Conservation (phyloP, 1,139 yeast species). For the Trichomonascaceae sp. region DNA sequence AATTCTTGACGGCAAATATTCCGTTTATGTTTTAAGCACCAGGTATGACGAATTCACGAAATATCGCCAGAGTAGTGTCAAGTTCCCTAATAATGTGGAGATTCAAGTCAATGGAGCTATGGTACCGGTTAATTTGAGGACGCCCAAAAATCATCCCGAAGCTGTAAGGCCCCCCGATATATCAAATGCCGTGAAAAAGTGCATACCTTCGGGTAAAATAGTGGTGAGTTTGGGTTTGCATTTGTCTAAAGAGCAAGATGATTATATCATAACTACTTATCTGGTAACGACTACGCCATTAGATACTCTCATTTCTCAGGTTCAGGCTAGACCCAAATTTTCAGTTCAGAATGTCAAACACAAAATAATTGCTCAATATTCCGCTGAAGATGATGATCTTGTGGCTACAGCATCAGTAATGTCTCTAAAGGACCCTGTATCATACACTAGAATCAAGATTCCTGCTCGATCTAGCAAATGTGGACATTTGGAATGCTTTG, state of each 20-base stretch:
- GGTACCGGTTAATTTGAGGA: conserved; percentile 1
- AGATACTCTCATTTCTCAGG: conserved; percentile 24
- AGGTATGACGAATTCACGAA: conserved; percentile 10
- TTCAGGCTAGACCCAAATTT: conserved; percentile 27
- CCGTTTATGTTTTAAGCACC: conserved; percentile 22
- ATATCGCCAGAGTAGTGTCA: conserved; percentile 15
- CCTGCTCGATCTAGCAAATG: conserved; percentile 38
- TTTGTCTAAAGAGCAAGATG: conserved; percentile 16
- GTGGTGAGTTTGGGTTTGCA: conserved; percentile 23
- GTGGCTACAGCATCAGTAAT: conserved; percentile 32
- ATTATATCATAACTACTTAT: conserved; percentile 28
- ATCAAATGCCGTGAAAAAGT: not conserved
- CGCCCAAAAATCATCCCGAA: conserved; percentile 6
- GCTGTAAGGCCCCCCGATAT: conserved; percentile 7
- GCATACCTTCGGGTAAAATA: not conserved
- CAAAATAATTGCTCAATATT: conserved; percentile 22
- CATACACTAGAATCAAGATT: conserved; percentile 31
- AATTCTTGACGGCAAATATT: conserved; percentile 9
- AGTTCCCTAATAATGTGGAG: conserved; percentile 25
- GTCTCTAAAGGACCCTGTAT: conserved; percentile 36
- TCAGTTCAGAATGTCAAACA: conserved; percentile 25
- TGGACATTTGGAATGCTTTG: conserved; percentile 39
- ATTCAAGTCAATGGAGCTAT: conserved; percentile 19
- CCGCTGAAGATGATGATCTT: conserved; percentile 30
- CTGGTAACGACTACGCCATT: conserved; percentile 23